phyloP scores from a whole-genome alignment of 192 early-diverging fungal species.

The Coemansia furcata region DNA sequence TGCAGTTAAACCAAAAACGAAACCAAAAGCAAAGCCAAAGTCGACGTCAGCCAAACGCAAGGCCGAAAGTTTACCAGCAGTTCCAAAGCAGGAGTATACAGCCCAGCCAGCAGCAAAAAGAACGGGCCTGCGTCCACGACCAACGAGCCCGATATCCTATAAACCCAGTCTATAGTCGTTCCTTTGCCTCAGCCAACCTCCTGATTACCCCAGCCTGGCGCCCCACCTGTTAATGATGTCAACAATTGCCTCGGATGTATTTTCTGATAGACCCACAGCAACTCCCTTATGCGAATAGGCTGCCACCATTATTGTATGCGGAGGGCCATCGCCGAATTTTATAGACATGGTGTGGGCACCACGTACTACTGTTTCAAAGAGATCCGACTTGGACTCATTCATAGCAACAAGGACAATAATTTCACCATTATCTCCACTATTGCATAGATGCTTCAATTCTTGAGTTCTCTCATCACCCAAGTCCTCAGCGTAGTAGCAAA shows the following conservation, averaged over 20 bases:
- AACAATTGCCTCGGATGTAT: no score
- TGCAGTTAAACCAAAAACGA: neutral
- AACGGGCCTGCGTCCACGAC: neutral
- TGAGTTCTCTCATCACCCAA: no score
- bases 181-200: neutral
- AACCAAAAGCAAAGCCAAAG: slow-evolving; percentile 7
- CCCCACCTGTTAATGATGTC: neutral
- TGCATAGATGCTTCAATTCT: neutral
- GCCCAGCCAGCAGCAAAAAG: neutral
- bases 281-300: no score
- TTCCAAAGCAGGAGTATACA: neutral
- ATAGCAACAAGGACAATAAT: no score
- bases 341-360: no score
- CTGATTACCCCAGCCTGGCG: neutral
- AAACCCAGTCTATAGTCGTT: neutral
- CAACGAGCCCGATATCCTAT: neutral
- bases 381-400: no score
- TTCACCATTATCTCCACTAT: neutral
- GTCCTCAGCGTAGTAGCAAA: no score
- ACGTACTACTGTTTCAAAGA: no score
- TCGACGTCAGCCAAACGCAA: slow-evolving; percentile 22
- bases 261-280: no score
- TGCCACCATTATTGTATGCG: no score
- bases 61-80: neutral
- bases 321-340: no score